Percentiles rank a stretch among this genome's conserved stretches.
These are phyloP conservation scores for Aureobasidium uvarum DNA, from an alignment of 2,329 filamentous ascomycete species.

Conservation along the genomic window DNA sequence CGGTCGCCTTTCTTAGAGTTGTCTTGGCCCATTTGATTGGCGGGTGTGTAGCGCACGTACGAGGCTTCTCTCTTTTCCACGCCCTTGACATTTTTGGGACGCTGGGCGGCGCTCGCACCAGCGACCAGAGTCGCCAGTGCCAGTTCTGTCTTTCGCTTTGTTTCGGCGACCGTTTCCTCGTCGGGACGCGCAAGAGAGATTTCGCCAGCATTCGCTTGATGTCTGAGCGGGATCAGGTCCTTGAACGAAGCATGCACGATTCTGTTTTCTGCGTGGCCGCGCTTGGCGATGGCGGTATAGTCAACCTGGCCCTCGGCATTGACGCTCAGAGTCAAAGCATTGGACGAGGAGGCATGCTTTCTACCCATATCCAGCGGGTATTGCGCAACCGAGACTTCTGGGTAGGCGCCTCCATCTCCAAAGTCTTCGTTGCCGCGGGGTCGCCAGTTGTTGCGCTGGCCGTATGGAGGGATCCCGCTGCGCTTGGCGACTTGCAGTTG, in stretches of 20 bases:
- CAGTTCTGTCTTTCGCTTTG: conserved; percentile 83
- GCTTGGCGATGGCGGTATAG: conserved; percentile 90
- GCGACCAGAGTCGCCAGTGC: conserved; percentile 79
- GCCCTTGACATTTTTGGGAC: conserved; percentile 90
- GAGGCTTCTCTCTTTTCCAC: conserved; percentile 75
- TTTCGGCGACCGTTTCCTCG: conserved; percentile 77
- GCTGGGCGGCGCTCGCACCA: conserved; percentile 86
- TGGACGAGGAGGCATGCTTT: conserved; percentile 68
- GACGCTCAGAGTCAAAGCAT: conserved; percentile 89
- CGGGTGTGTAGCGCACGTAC: conserved; percentile 92
- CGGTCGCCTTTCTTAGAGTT: conserved; percentile 81
- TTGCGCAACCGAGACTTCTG: conserved; percentile 84
- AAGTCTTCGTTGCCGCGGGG: conserved; percentile 87
- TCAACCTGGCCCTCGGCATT: conserved; percentile 91
- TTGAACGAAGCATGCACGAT: conserved; percentile 96
- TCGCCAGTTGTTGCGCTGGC: conserved; percentile 84
- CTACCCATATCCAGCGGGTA: conserved; percentile 95
- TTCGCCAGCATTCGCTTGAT: conserved; percentile 89
- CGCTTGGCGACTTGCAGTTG: conserved; percentile 67
- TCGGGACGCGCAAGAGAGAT: conserved; percentile 81
- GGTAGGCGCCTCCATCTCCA: conserved; percentile 93
- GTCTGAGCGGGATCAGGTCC: conserved; percentile 88
- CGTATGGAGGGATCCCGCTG: conserved; percentile 81
- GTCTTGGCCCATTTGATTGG: conserved; percentile 94
- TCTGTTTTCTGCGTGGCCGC: conserved; percentile 78